phyloP scores from a whole-genome alignment of 805 yeast species.

The Ogataea minuta region DNA sequence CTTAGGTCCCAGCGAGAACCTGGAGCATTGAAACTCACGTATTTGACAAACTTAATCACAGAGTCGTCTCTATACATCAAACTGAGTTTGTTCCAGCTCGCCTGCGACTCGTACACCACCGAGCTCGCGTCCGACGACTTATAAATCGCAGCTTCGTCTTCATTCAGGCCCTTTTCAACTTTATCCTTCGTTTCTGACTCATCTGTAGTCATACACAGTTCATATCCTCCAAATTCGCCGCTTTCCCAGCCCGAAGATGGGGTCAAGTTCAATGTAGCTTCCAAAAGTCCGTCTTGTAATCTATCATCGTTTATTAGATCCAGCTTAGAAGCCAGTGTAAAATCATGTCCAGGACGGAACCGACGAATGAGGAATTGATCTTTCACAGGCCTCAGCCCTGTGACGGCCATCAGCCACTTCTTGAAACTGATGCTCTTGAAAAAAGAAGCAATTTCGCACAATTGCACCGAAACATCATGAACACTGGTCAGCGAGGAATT shows the following conservation, averaged over 20 bases:
- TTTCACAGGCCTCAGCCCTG: constrained; percentile 59
- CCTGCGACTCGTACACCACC: constrained; percentile 75
- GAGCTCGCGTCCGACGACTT: constrained; percentile 65
- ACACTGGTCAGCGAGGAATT: constrained; percentile 20
- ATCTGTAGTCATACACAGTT: constrained; percentile 75
- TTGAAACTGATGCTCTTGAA: constrained; percentile 61
- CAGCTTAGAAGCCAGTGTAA: constrained; percentile 75
- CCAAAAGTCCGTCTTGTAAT: constrained; percentile 55
- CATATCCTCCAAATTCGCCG: constrained; percentile 95
- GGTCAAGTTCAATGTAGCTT: constrained; percentile 79
- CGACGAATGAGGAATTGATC: constrained; percentile 75
- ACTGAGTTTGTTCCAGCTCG: constrained; percentile 77
- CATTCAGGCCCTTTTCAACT: constrained; percentile 32
- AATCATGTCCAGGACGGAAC: constrained; percentile 94
- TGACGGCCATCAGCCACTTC: constrained; percentile 64
- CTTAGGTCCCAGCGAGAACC: constrained; percentile 92
- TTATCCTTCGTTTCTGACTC: constrained; percentile 40
- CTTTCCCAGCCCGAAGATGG: constrained; percentile 82
- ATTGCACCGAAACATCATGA: constrained; percentile 29
- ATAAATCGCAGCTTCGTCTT: constrained; percentile 87
- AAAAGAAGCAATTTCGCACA: constrained; percentile 56
- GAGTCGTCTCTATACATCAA: constrained; percentile 79
- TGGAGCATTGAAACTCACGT: constrained; percentile 81
- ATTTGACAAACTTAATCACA: constrained; percentile 89
- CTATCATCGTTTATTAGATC: constrained; percentile 28